phyloP scores from a whole-genome alignment of 2,329 filamentous ascomycete species.

The Ophiostoma perfectum region DNA sequence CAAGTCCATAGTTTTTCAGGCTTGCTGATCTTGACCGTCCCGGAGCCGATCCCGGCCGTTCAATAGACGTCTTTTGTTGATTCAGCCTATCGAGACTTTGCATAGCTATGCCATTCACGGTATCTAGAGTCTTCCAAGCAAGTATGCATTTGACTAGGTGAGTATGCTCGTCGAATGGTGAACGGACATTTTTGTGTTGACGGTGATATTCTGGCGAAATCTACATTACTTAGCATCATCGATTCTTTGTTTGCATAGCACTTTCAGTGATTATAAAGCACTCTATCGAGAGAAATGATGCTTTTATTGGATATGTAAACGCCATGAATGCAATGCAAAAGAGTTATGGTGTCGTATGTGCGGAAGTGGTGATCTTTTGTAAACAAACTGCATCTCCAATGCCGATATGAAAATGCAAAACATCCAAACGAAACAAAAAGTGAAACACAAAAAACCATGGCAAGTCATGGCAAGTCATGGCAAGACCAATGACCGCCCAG shows the following conservation, averaged over 20 bases:
- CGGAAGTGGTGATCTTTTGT: background rate
- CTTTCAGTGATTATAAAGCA: background rate
- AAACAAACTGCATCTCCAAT: background rate
- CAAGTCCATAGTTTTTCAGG: too few species aligned
- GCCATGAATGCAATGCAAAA: conserved; percentile 1
- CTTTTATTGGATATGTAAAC: conserved; percentile 10
- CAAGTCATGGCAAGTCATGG: background rate
- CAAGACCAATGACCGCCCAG: background rate
- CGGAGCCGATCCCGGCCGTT: background rate
- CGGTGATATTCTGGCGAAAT: too few species aligned
- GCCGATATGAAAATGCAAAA: background rate
- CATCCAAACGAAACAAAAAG: background rate
- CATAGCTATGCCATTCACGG: too few species aligned
- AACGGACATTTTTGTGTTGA: too few species aligned
- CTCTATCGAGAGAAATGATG: background rate
- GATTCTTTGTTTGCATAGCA: too few species aligned
- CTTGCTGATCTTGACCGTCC: background rate
- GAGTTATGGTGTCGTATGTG: background rate
- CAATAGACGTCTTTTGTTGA: too few species aligned
- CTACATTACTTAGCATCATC: too few species aligned
- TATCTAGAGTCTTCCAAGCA: too few species aligned
- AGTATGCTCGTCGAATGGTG: too few species aligned
- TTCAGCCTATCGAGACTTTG: too few species aligned
- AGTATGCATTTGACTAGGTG: too few species aligned
- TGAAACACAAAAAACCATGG: background rate